Evolutionary conservation across 225 moss, liverwort and hornwort species (phyloP).

Genomic region (Physcomitrium patens): DNA sequence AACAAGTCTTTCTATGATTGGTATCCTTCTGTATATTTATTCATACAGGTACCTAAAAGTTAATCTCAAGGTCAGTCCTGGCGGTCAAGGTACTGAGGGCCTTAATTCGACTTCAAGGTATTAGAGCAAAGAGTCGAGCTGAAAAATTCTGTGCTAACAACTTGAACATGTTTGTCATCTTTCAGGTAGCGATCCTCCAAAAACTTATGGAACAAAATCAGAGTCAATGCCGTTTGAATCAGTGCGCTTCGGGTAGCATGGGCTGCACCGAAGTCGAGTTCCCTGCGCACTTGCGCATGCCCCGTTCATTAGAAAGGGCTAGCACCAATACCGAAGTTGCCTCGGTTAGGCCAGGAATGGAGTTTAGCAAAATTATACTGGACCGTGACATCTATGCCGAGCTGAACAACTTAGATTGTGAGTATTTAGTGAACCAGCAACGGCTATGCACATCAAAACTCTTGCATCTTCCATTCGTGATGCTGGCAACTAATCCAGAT

Average conservation of each 20-base stretch:
- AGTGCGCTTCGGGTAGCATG: conserved; percentile 14
- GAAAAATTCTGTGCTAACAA: not conserved
- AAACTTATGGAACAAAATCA: conserved; percentile 49
- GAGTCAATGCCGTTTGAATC: conserved; percentile 27
- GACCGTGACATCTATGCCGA: conserved; percentile 23
- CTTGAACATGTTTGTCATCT: not conserved
- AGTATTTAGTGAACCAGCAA: conserved; percentile 32
- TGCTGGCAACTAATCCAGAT: conserved; percentile 49
- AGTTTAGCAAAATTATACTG: conserved; percentile 1
- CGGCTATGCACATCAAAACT: conserved; percentile 29
- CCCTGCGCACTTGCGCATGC: not conserved
- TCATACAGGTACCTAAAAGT: too few species aligned
- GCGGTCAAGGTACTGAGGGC: not conserved
- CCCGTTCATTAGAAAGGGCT: conserved; percentile 2
- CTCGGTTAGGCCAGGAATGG: conserved; percentile 5
- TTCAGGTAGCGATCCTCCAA: conserved; percentile 47
- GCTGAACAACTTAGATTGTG: conserved; percentile 28
- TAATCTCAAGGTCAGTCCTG: not conserved
- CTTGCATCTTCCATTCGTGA: conserved; percentile 58
- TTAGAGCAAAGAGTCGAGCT: not conserved
- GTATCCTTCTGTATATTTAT: not conserved
- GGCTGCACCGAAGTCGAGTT: not conserved
- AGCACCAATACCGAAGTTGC: conserved; percentile 16
- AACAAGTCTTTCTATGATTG: not conserved
- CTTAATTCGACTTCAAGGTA: not conserved